Evolutionary conservation across 352 stramenopile species (phyloP).

Genomic region (Thraustochytrium striatum): DNA sequence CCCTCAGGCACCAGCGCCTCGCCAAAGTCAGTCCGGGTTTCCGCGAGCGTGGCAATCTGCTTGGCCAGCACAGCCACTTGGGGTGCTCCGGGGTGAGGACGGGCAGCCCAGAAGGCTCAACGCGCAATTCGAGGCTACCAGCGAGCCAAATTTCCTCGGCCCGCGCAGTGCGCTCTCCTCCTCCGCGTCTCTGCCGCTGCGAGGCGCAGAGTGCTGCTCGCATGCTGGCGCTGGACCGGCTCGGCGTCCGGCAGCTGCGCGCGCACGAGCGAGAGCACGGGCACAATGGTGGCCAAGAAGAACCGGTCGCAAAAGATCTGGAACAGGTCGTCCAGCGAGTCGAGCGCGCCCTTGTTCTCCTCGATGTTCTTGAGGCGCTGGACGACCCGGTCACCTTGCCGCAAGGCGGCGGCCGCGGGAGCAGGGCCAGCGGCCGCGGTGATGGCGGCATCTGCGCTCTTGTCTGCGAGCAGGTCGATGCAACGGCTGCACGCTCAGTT

Average conservation of each 20-base stretch:
- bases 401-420: too few relatives aligned
- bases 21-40: not conserved
- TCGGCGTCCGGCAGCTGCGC: not conserved
- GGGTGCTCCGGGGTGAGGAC: too few relatives aligned
- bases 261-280: not conserved
- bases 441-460: too few relatives aligned
- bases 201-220: too few relatives aligned
- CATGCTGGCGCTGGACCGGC: not conserved
- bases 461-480: slow-evolving; percentile 30
- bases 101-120: too few relatives aligned
- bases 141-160: too few relatives aligned
- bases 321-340: not conserved
- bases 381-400: too few relatives aligned
- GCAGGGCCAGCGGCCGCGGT: too few relatives aligned
- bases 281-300: slow-evolving; percentile 11
- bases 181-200: too few relatives aligned
- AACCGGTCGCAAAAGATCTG: slow-evolving; percentile 34
- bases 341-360: slow-evolving; percentile 7
- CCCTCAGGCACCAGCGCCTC: not conserved
- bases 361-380: not conserved
- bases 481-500: slow-evolving; percentile 8
- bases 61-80: too few relatives aligned
- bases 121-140: too few relatives aligned
- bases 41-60: not conserved
- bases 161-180: too few relatives aligned